Evolutionary conservation across 1,284 basidiomycete species (phyloP), one percentile per base, ranked within the genome.

Genomic region (Irpex sp.): DNA sequence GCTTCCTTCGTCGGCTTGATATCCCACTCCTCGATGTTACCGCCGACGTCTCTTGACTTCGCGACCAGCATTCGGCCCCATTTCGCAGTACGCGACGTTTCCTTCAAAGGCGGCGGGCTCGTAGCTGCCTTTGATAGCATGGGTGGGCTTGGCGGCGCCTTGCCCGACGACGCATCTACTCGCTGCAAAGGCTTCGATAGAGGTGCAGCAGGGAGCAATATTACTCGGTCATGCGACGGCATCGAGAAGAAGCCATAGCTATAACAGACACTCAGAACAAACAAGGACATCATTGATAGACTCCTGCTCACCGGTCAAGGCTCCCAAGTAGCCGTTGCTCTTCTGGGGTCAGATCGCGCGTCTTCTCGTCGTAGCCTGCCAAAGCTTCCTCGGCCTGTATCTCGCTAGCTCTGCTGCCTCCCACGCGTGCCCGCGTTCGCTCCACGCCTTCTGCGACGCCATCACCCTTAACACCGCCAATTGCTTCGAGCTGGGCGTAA

Each of bases 381-480:
- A 89, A 69, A 3, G 87, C 85, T 57, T 78, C 77, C 55, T 79
- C 79, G 1, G 84, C 85, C 63, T 81, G 78, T 51, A 85, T 69
- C 65, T 87, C 86, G 71, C 84, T 88, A 19, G 78, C 79, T 67
- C 84, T 78, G 70, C 83, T 88, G 31, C 74, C 76, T 55, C 86
- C 85, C 57, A 90, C 79, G 58, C 91, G 85, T n/a, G 94, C 94
- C 62, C 95, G 84, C n/a, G 94, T 97, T 49, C 94, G 86, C 77
- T 97, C 95, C 13, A 95, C 82, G 43, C 95, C 95, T 68, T 96
- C 94, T 68, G 92, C 90, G 77, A 89, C 94, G 0, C 95, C 95
- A 73, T 97, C 95, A 2, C 95, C 95, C 70, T 88, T 91, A 35
- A 97, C 95, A 19, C 95, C 95, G 21, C 21, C 21, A 56, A 84